Evolutionary conservation across 73 alveolate species (phyloP).

Genomic region (Uronychia setigera): DNA sequence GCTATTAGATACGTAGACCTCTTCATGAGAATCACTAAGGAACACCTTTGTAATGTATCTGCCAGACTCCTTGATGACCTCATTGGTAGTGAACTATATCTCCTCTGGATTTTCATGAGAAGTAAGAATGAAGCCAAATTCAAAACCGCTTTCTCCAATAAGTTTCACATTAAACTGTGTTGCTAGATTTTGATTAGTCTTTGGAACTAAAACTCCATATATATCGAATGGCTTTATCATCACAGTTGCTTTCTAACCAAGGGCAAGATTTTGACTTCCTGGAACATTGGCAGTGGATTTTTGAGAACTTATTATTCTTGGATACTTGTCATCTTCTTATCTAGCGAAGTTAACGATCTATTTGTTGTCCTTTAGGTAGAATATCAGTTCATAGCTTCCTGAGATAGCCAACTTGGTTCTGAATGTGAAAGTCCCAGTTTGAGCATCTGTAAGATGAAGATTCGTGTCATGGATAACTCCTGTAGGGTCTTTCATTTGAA

Average conservation of each 20-base stretch:
- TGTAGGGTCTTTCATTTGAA: not conserved
- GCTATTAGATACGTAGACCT: not conserved
- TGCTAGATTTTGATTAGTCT: not conserved
- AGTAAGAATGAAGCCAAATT: not conserved
- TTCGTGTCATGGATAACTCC: not conserved
- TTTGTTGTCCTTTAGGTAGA: not conserved
- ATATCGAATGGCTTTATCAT: not conserved
- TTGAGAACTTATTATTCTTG: not conserved
- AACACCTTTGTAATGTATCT: not conserved
- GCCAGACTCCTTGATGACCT: not conserved
- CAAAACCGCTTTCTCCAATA: not conserved
- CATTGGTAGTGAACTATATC: not conserved
- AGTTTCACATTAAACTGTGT: not conserved
- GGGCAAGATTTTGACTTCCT: not conserved
- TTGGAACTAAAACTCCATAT: not conserved
- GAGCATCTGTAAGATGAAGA: not conserved
- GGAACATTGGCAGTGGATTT: not conserved
- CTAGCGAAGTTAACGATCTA: not conserved
- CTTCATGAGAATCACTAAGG: not conserved
- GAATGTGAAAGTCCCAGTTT: not conserved
- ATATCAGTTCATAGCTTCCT: not conserved
- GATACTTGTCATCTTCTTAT: not conserved
- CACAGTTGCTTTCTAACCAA: not conserved
- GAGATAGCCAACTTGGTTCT: not conserved
- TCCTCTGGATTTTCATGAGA: not conserved